Conservation (phyloP, 306 rosid species). For the Lupinus albus region DNA sequence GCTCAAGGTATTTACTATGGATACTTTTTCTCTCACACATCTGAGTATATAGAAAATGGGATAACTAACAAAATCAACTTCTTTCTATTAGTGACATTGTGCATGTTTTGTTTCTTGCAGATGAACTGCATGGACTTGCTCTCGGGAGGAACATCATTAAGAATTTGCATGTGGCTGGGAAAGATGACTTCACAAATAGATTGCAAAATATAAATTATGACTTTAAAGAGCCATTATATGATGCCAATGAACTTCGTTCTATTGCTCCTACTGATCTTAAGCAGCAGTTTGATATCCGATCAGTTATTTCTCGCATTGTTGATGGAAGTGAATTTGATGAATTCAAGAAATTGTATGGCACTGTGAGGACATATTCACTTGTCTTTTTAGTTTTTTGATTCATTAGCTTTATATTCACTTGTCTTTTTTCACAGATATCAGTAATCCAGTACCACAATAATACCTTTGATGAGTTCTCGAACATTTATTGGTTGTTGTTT, state of each 20-base stretch:
- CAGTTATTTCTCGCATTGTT: conserved; percentile 82
- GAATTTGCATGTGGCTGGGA: conserved; percentile 94
- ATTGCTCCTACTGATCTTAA: conserved; percentile 91
- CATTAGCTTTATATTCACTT: conserved; percentile 6
- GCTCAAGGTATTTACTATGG: conserved; percentile 71
- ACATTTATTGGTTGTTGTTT: conserved; percentile 32
- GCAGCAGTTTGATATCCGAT: conserved; percentile 86
- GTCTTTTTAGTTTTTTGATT: conserved; percentile 29
- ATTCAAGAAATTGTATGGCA: conserved; percentile 97
- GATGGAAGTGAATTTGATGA: conserved; percentile 98
- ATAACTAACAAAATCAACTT: not conserved
- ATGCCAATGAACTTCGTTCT: conserved; percentile 76
- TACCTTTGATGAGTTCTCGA: conserved; percentile 19
- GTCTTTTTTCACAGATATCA: not conserved
- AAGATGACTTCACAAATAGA: conserved; percentile 49
- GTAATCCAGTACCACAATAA: too few species aligned
- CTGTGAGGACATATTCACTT: conserved; percentile 69
- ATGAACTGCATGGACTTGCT: conserved; percentile 87
- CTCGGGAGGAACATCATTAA: conserved; percentile 86
- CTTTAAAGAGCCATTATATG: conserved; percentile 72
- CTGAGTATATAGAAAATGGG: conserved; percentile 8
- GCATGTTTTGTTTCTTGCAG: conserved; percentile 48
- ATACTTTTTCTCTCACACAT: not conserved
- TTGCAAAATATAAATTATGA: conserved; percentile 48
- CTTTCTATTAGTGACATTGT: not conserved